A percentile compares a stretch with the other conserved stretches of the same genome.
These are phyloP conservation scores for Nicotiana undulata DNA, from an alignment of 257 asterid species.

Conservation along the genomic window DNA sequence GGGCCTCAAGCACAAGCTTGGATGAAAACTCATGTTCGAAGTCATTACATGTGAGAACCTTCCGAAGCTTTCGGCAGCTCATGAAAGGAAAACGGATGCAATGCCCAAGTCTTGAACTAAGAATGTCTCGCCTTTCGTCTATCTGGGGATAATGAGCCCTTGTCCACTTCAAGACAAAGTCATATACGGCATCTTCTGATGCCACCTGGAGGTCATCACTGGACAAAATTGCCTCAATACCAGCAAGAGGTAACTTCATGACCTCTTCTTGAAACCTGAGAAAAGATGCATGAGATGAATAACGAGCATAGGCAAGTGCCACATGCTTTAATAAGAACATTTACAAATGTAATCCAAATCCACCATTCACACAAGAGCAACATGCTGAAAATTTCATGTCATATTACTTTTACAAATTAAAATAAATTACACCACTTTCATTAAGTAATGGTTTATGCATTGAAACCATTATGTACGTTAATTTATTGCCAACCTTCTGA, in stretches of 20 bases:
- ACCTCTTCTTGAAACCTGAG: slow-evolving; percentile 25
- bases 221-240: slow-evolving; percentile 23
- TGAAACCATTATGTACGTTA: neutral
- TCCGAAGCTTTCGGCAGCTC: slow-evolving; percentile 24
- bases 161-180: slow-evolving; percentile 24
- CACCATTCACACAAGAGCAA: neutral
- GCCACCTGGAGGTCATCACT: slow-evolving; percentile 27
- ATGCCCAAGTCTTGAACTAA: slow-evolving; percentile 16
- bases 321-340: neutral
- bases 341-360: neutral
- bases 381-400: neutral
- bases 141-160: slow-evolving; percentile 13
- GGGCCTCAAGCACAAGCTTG: slow-evolving; percentile 24
- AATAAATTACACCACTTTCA: neutral
- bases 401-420: neutral
- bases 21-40: slow-evolving; percentile 20
- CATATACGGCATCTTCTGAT: slow-evolving; percentile 25
- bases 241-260: slow-evolving; percentile 23
- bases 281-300: neutral
- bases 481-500: neutral
- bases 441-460: neutral
- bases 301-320: neutral
- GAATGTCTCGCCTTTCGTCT: slow-evolving; percentile 19
- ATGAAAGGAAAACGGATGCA: slow-evolving; percentile 21
- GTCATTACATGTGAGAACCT: slow-evolving; percentile 21